Evolutionary conservation across 352 stramenopile species (phyloP), one percentile per base, ranked within the genome.

Genomic region (Aphanomyces invadans): DNA sequence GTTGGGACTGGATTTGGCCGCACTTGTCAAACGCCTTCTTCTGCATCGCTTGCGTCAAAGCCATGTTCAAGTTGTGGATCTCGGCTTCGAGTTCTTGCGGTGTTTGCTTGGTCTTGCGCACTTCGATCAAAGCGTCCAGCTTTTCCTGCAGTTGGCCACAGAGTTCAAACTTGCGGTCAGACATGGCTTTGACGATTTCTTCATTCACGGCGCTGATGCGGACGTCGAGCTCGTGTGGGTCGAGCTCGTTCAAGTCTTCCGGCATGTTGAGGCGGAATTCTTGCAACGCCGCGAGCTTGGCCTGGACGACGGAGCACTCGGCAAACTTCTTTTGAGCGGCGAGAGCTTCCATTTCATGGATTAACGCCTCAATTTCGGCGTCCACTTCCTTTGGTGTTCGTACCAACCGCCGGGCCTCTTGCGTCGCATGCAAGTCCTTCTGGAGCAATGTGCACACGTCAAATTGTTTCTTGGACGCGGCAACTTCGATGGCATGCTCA

Each of bases 341-440:
- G 7, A 85, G 81, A 3, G 71, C 57, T 21, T 94, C 87, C 84
- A 95, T 92, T 23, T 90, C 84, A 2, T 72, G 67, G 46, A 90
- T 88, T 17, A 94, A 28, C 45, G 80, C 81, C 25, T 77, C 76
- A 38, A 95, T 95, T 56, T 89, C 86, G 3, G 70, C 70, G 49
- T 95, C 87, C 38, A 95, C 79, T 60, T 95, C 86, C 63, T 95
- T 95, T 0, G 83, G 79, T 0, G 86, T 95, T n/a, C 86, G 84
- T 7, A 94, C 83, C 54, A 86, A 86, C 69, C 90, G 90, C 19
- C 84, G 81, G 7, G 83, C 86, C 19, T 92, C 83, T 0, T 94
- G 77, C 31, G 92, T 75, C 48, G 81, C 83, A 44, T 95, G 84
- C 2, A 95, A 69, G 17, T 95, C 86, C 19, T 91, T 84, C 62